Evolutionary conservation across 768 basidiomycete species (phyloP).

Genomic region (Boletales sp.): DNA sequence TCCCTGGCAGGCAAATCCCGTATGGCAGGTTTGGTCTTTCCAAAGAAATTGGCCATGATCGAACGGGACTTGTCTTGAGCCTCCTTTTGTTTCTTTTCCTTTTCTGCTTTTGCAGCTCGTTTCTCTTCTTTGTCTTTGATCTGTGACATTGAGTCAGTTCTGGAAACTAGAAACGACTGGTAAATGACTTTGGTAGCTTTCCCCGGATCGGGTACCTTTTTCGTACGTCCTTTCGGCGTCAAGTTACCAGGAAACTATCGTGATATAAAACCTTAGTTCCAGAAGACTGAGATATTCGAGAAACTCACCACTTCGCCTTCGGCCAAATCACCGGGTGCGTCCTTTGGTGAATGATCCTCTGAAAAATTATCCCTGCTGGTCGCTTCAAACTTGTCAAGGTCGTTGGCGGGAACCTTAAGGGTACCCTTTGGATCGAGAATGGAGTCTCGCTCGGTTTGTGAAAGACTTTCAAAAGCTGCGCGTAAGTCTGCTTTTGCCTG

Average conservation of each 20-base stretch:
- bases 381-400: conserved; percentile 25
- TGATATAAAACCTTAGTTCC: background rate
- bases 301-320: conserved; percentile 40
- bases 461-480: conserved; percentile 51
- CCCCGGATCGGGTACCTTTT: conserved; percentile 53
- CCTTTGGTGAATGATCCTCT: conserved; percentile 29
- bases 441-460: conserved; percentile 51
- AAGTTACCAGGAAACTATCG: conserved; percentile 23
- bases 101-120: conserved; percentile 65
- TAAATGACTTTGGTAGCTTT: conserved; percentile 35
- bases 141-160: conserved; percentile 33
- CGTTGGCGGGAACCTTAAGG: conserved; percentile 32
- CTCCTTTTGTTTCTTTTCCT: conserved; percentile 68
- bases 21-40: conserved; percentile 47
- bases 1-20: conserved; percentile 22
- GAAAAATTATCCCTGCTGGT: background rate
- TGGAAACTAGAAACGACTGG: background rate
- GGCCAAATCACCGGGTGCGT: conserved; percentile 26
- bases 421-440: conserved; percentile 53
- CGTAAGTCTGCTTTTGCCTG: conserved; percentile 61
- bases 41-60: conserved; percentile 77
- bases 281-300: background rate
- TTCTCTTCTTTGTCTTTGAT: conserved; percentile 67
- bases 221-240: conserved; percentile 38
- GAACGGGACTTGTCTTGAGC: conserved; percentile 70